Base-by-base conservation (phyloP, 306 rosid species). In the Trifolium pratense region DNA sequence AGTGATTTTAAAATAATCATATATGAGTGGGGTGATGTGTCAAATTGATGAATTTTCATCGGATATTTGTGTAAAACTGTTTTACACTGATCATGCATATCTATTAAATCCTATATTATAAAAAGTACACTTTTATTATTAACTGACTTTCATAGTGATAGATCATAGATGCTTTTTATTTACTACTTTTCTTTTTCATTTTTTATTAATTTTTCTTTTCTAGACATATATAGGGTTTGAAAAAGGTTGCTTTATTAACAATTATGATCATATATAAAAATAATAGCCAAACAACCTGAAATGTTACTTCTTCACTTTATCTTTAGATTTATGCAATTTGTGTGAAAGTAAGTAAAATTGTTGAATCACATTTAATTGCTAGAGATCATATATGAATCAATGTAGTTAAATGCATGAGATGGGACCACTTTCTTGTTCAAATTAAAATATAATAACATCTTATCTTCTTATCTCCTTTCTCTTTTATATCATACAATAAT, bases 381-480 rank as follows among this genome's bases (percentile, higher is more conserved):
- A 32, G 59, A 65, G 57, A 75, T 69, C 34, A 60, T 51, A 52
- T 57, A 71, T 42, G 25, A 48, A 23, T 75, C 15, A 65, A 42
- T 51, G 40, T 46, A 37, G 77, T 29, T 57, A 51, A 68, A 67
- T 48, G 65, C 29, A 10, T 57, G 75, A 85, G 91, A 10, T 62
- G 75, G 88, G 91, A 84, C 91, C 91, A 83, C 82, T 68, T 57
- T 83, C 75, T 81, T 81, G 59, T 52, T 57, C 77, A 61, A 37
- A 48, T 80, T 49, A 63, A 69, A 74, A 75, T 66, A n/a, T n/a
- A n/a, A 69, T 62, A 67, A 64, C 75, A 67, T 53, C 84, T 83
- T 80, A 76, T 79, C 84, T 73, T 60, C 87, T 83, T 79, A 76
- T 79, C 84, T 73, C 49, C 78, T 73, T 74, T 76, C n/a, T 69